Evolutionary conservation across 2,329 filamentous ascomycete species (phyloP).

Genomic region (Microsporum audouinii): DNA sequence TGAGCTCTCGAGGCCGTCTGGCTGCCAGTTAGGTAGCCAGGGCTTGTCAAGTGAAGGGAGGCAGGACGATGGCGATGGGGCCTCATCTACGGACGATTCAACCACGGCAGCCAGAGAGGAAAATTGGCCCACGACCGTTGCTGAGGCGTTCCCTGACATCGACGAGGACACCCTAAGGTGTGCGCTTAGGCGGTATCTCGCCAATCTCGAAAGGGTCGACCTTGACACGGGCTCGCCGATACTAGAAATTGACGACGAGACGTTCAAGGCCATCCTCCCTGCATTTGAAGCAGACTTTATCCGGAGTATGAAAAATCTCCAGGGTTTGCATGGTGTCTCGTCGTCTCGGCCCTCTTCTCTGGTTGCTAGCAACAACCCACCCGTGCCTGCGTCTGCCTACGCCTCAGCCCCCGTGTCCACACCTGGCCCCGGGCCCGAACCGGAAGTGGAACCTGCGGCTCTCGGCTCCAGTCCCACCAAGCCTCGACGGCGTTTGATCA

Average conservation of each 20-base stretch:
- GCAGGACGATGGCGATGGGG: not conserved
- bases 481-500: slow-evolving; percentile 15
- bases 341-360: slow-evolving; percentile 9
- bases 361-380: not conserved
- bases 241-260: slow-evolving; percentile 30
- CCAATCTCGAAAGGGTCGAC: slow-evolving; percentile 24
- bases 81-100: not conserved
- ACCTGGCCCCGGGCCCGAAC: not conserved
- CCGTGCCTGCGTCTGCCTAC: not conserved
- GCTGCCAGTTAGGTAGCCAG: not conserved
- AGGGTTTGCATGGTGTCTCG: slow-evolving; percentile 31
- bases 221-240: not conserved
- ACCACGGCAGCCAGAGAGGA: not conserved
- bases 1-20: slow-evolving; percentile 26
- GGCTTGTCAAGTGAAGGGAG: not conserved
- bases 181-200: slow-evolving; percentile 42
- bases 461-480: not conserved
- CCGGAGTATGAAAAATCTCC: slow-evolving; percentile 40
- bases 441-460: not conserved
- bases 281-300: slow-evolving; percentile 45
- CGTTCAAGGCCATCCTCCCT: slow-evolving; percentile 43
- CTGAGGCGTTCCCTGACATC: slow-evolving; percentile 39
- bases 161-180: slow-evolving; percentile 42
- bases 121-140: slow-evolving; percentile 39
- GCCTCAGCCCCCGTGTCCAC: not conserved